Conservation (phyloP, 495 filamentous ascomycete species). For the Aspergillus mulundensis region DNA sequence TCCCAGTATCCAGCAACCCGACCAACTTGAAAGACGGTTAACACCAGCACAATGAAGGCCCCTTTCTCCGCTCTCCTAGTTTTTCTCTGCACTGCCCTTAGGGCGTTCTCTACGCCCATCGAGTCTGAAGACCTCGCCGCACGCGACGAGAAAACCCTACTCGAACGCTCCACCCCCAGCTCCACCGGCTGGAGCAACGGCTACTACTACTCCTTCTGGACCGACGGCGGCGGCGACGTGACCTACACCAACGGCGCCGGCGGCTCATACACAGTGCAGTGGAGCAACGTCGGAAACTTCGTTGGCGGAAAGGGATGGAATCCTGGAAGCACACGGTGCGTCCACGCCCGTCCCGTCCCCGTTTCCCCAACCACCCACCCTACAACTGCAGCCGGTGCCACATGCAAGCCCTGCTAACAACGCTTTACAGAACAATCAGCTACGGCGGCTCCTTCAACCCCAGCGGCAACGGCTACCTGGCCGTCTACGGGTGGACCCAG, state of each 20-base stretch:
- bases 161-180: slow-evolving; percentile 32
- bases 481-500: slow-evolving; percentile 61
- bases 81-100: no score
- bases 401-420: neutral
- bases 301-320: slow-evolving; percentile 62
- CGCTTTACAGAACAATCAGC: slow-evolving; percentile 42
- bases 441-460: slow-evolving; percentile 54
- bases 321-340: slow-evolving; percentile 43
- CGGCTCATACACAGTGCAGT: slow-evolving; percentile 53
- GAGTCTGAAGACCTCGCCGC: neutral
- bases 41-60: neutral
- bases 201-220: slow-evolving; percentile 63
- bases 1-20: neutral
- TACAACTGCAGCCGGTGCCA: neutral
- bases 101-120: neutral
- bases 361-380: neutral
- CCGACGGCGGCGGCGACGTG: slow-evolving; percentile 49
- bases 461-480: slow-evolving; percentile 56
- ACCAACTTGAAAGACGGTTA: neutral
- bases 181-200: slow-evolving; percentile 53
- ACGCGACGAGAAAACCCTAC: neutral
- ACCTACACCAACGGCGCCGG: slow-evolving; percentile 55
- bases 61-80: neutral
- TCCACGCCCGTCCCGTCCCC: neutral
- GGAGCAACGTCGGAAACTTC: slow-evolving; percentile 55